Conservation (phyloP, 441 rosid species). For the Flueggea neowawraea region DNA sequence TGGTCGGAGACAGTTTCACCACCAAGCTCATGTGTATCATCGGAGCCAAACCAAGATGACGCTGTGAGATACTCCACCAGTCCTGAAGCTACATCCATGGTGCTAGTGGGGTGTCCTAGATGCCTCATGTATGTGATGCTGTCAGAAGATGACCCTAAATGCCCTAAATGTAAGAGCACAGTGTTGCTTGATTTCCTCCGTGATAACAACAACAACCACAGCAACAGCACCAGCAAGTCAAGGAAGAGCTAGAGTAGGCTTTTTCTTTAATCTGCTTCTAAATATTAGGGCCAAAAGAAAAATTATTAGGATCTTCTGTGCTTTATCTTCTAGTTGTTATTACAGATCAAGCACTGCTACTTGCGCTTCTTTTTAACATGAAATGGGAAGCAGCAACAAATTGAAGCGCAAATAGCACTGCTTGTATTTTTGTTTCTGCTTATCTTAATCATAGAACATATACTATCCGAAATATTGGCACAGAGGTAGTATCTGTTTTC, state of each 20-base stretch:
- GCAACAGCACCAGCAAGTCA: constrained; percentile 18
- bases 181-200: constrained; percentile 91
- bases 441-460: constrained; percentile 27
- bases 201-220: constrained; percentile 25
- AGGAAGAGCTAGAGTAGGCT: too few species aligned
- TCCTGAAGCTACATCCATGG: constrained; percentile 89
- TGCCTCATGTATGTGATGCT: constrained; percentile 99
- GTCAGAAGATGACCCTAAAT: constrained; percentile 85
- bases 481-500: constrained; percentile 12
- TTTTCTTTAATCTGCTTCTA: too few species aligned
- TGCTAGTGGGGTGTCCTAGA: constrained; percentile 92
- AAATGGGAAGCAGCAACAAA: constrained; percentile 8
- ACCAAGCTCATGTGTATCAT: constrained; percentile 88
- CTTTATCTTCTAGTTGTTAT: constrained; percentile 7
- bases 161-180: constrained; percentile 97
- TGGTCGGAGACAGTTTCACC: constrained; percentile 61
- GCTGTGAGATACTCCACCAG: constrained; percentile 44
- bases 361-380: constrained; percentile 50
- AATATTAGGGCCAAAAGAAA: too few species aligned
- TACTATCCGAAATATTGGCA: constrained; percentile 23
- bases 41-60: constrained; percentile 66
- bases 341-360: constrained; percentile 49
- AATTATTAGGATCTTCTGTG: too few species aligned
- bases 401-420: constrained; percentile 58
- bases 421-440: constrained; percentile 15